Evolutionary conservation across 2,329 filamentous ascomycete species (phyloP), one percentile per base, ranked within the genome.

Genomic region (Claviceps cyperi): DNA sequence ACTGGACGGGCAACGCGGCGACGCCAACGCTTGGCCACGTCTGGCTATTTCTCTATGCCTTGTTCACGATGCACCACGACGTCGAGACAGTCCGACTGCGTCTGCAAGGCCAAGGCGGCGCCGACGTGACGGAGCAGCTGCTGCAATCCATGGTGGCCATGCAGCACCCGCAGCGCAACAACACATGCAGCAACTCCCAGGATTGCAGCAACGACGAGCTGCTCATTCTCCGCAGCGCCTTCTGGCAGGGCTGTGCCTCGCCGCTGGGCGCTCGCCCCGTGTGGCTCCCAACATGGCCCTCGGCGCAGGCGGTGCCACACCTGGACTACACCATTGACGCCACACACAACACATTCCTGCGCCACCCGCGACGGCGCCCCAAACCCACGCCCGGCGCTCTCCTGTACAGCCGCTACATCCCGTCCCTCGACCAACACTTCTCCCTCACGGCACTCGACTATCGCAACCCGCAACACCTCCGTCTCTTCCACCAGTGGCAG

Each of bases 351-450:
- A 57, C 59, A 11, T 60, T 64, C 45, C 60, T 66, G 15, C 78
- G 77, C 58, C 84, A 88, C 63, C 84, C 84, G 4, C 72, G 79
- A 2, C 78, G 84, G 4, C 76, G 77, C 2, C 72, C 78, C 43
- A 88, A 89, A 67, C 84, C 84, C 6, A 64, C 67, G 3, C 79
- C 80, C 0, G 82, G 83, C 1, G 76, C 78, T 1, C 72, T 81
- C 53, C 73, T 84, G 56, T 89, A 89, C 71, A 86, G 82, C 59
- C 80, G 84, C 44, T 88, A 81, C 66, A 82, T 88, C 52, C 83
- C 84, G 5, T 77, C 86, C 56, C 70, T 89, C 38, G 71, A 80
- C 51, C 80, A 88, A 69, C 81, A 78, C 60, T 88, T 88, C 63
- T 84, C 81, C 51, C 81, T 88, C 65, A 71, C 82, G 44, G 80